Percentiles rank a stretch among this genome's conserved stretches.
Conservation (phyloP, 148 eudicot species). For the Pouteria glomerata region DNA sequence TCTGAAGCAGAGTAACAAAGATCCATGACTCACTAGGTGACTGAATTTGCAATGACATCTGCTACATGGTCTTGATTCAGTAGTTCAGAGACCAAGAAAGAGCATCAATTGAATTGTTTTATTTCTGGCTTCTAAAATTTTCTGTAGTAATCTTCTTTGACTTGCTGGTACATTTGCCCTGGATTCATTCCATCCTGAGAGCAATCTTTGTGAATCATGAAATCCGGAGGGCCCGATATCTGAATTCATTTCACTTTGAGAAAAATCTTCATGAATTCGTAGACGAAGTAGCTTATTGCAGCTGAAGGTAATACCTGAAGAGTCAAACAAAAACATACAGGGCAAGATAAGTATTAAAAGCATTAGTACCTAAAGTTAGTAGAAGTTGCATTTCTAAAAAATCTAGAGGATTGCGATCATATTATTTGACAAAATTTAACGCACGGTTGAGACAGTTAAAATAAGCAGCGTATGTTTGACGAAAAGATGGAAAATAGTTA, state of each 20-base stretch:
- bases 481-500: neutral
- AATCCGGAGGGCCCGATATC: neutral
- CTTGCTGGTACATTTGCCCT: neutral
- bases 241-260: conserved; percentile 52
- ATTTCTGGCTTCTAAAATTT: neutral
- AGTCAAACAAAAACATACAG: conserved; percentile 8
- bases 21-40: neutral
- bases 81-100: neutral
- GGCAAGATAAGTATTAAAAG: neutral
- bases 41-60: neutral
- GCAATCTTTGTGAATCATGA: conserved; percentile 45
- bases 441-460: neutral
- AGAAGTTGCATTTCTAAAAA: neutral
- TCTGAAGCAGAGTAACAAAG: neutral
- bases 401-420: neutral
- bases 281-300: conserved; percentile 60
- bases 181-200: conserved; percentile 42
- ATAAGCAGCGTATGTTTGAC: neutral
- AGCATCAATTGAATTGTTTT: neutral
- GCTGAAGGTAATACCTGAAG: conserved; percentile 69
- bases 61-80: neutral
- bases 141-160: neutral
- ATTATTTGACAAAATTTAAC: neutral
- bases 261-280: conserved; percentile 63
- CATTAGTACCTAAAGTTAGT: neutral